Base-by-base conservation (phyloP, 305 asterid species). In the Plantago lanceolata region DNA sequence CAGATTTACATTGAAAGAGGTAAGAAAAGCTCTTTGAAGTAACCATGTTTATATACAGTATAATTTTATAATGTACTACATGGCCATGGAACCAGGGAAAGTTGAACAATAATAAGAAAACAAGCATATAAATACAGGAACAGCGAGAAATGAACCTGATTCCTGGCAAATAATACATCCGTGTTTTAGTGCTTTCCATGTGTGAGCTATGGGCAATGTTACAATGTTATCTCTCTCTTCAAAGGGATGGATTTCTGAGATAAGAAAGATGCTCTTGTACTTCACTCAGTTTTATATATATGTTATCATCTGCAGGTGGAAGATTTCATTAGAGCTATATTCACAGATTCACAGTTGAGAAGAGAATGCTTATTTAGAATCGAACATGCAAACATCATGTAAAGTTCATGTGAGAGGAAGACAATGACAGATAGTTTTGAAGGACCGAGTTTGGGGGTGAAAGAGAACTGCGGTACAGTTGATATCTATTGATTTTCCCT, bases 291-390 rank as follows among this genome's bases (percentile, higher is more conserved):
- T 47, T 71, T 48, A 21, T 48, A 65, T 26, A 14, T 62, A 53
- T 55, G 21, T 19, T 28, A 19, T 65, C 51, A 8, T 61, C 69
- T 74, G 64, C 85, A 89, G 94, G 84, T 89, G 64, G 82, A 81
- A 76, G 86, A 83, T 72, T 89, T 89, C 72, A 79, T 89, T 51
- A 71, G 77, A 77, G 95, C 96, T 66, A 86, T 89, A 78, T 86
- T 86, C 71, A 69, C 94, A 33, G 91, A 86, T 76, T 83, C 96
- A 28, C 86, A 90, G 37, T 64, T 89, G 78, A 80, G 96, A 70
- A 86, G 73, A 78, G 94, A 86, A 70, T 86, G 94, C 84, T 70
- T 89, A 67, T 72, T 79, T 72, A 81, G 90, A 76, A 81, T 86
- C 43, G 84, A 74, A 59, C 68, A 76, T 63, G 57, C 71, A 2